Conservation (phyloP, 495 filamentous ascomycete genomes). For the Tetracladium marchalianum region DNA sequence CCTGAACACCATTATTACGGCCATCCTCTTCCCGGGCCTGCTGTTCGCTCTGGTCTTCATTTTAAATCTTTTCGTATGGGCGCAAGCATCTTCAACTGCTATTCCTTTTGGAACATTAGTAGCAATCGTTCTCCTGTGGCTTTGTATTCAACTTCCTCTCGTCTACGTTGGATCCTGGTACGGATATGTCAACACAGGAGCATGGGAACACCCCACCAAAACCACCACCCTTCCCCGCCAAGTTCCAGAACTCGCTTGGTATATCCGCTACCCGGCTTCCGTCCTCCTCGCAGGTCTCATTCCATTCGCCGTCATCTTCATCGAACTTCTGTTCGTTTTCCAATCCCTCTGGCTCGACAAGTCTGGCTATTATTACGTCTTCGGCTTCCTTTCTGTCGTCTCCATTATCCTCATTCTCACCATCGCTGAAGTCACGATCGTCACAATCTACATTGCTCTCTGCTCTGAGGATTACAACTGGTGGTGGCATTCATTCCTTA, state of each 20-base stretch:
- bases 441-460: conserved; percentile 78
- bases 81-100: conserved; percentile 82
- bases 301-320: conserved; percentile 88
- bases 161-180: conserved; percentile 80
- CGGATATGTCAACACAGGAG: conserved; percentile 53
- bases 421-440: conserved; percentile 81
- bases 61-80: conserved; percentile 90
- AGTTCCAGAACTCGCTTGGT: conserved; percentile 75
- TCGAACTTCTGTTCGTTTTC: conserved; percentile 89
- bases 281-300: conserved; percentile 71
- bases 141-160: conserved; percentile 81
- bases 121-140: conserved; percentile 70
- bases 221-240: conserved; percentile 64
- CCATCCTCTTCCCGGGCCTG: conserved; percentile 74
- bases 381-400: conserved; percentile 79
- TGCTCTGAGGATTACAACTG: conserved; percentile 89
- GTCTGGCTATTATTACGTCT: conserved; percentile 90
- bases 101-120: conserved; percentile 81
- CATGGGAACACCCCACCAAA: conserved; percentile 87
- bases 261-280: conserved; percentile 50
- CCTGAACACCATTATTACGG: conserved; percentile 77
- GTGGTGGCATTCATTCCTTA: conserved; percentile 91
- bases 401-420: conserved; percentile 65
- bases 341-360: conserved; percentile 89
- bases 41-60: conserved; percentile 73